A percentile compares a stretch with the other conserved stretches of the same genome.
Evolutionary conservation across 2,329 filamentous ascomycete genomes (phyloP).

Genomic region (Botrytis medusae): DNA sequence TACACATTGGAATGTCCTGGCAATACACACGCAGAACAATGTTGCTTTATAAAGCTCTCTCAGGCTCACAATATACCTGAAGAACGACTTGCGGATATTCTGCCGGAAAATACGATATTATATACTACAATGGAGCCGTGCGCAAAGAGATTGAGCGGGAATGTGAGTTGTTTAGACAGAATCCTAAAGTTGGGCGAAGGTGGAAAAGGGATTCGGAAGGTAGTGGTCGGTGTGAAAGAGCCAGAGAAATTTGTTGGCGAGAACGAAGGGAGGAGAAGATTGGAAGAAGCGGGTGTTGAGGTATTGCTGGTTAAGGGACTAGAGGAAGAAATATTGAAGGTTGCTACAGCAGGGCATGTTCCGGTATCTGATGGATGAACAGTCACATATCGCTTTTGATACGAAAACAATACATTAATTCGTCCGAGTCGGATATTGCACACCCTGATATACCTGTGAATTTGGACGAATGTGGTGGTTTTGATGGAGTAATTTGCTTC

Average conservation of each 20-base stretch:
- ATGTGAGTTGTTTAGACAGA: conserved; percentile 74
- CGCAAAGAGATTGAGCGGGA: conserved; percentile 70
- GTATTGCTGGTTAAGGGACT: conserved; percentile 73
- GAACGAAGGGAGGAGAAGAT: conserved; percentile 70
- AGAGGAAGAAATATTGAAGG: conserved; percentile 75
- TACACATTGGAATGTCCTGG: conserved; percentile 89
- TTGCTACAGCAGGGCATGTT: conserved; percentile 79
- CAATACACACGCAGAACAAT: conserved; percentile 97
- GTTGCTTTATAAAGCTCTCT: conserved; percentile 75
- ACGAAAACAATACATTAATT: neutral
- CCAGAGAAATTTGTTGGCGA: conserved; percentile 85
- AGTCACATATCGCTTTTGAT: neutral
- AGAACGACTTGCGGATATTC: conserved; percentile 51
- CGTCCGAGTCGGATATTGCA: neutral
- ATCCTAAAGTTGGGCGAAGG: conserved; percentile 58
- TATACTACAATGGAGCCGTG: conserved; percentile 96
- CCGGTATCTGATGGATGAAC: neutral
- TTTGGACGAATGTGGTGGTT: neutral
- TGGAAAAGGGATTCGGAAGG: conserved; percentile 58
- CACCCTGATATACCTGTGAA: neutral
- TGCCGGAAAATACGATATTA: conserved; percentile 58
- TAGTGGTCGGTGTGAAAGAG: conserved; percentile 87
- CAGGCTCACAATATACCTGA: conserved; percentile 51
- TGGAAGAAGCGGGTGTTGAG: conserved; percentile 71
- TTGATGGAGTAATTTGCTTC: neutral